Evolutionary conservation across 192 early-diverging fungal species (phyloP).

Genomic region (Chytriomyces sp.): DNA sequence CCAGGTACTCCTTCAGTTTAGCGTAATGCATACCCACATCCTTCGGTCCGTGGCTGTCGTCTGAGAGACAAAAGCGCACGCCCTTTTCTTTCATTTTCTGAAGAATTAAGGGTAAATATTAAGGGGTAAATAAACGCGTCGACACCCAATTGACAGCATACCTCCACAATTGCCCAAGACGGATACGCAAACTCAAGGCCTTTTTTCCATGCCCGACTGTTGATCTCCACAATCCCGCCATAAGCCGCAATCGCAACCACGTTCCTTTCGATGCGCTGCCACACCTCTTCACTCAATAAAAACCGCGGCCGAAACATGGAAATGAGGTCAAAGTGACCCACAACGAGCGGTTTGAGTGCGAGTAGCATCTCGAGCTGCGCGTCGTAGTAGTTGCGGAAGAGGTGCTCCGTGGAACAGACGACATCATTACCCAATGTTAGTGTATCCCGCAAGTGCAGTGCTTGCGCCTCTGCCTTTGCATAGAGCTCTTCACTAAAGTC

Average conservation of each 20-base stretch:
- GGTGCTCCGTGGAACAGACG: constrained; percentile 25
- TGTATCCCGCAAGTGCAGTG: constrained; percentile 22
- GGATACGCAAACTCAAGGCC: constrained; percentile 86
- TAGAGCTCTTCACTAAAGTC: constrained; percentile 77
- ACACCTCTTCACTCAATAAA: constrained; percentile 50
- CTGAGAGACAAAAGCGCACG: constrained; percentile 82
- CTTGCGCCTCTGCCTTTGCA: constrained; percentile 44
- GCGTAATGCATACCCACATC: constrained; percentile 89
- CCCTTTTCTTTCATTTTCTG: constrained; percentile 63
- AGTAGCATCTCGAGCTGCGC: constrained; percentile 77
- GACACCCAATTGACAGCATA: constrained; percentile 29
- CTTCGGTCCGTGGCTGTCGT: constrained; percentile 90
- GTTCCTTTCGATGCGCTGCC: constrained; percentile 68
- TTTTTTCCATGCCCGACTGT: constrained; percentile 92
- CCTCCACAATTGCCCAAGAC: constrained; percentile 76
- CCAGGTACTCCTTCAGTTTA: constrained; percentile 69
- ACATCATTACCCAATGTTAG: constrained; percentile 1
- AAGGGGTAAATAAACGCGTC: background rate
- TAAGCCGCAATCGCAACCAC: constrained; percentile 76
- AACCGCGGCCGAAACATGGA: constrained; percentile 71
- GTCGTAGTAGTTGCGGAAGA: constrained; percentile 88
- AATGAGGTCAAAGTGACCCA: constrained; percentile 97
- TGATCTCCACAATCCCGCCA: constrained; percentile 91
- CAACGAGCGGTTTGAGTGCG: constrained; percentile 72
- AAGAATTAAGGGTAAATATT: constrained; percentile 1